Conservation (phyloP, 23 red algal species). For the Gracilariopsis chorda region DNA sequence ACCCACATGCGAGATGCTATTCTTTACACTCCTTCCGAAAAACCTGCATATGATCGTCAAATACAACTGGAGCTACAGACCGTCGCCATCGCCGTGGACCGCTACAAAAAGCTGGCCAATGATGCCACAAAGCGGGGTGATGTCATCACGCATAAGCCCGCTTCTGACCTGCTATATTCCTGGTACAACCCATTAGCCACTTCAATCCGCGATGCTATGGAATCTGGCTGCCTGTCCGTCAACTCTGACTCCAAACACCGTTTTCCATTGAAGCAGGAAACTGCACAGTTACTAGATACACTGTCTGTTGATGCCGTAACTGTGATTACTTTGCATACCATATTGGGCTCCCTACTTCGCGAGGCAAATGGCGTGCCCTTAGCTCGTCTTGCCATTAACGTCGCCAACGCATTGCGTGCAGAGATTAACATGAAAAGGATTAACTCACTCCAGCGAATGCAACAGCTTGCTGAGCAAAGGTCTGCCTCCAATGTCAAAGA, state of each 20-base stretch:
- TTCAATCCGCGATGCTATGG: slow-evolving; percentile 14
- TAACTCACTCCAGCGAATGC: slow-evolving; percentile 8
- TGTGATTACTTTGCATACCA: slow-evolving; percentile 73
- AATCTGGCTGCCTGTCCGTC: neutral
- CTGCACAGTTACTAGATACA: neutral
- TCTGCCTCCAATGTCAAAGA: neutral
- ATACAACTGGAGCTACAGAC: slow-evolving; percentile 66
- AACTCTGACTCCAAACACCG: neutral
- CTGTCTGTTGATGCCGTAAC: slow-evolving; percentile 47
- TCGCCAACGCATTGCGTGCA: slow-evolving; percentile 68
- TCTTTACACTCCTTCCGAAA: slow-evolving; percentile 2
- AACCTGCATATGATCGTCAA: slow-evolving; percentile 38
- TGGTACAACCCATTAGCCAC: slow-evolving; percentile 75
- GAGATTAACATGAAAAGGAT: slow-evolving; percentile 70
- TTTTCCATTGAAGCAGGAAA: neutral
- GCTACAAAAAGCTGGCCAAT: slow-evolving; percentile 39
- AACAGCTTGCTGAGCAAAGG: slow-evolving; percentile 18
- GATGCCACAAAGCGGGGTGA: slow-evolving; percentile 76
- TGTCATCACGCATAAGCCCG: slow-evolving; percentile 43
- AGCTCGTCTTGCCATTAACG: slow-evolving; percentile 26
- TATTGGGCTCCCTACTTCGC: slow-evolving; percentile 36
- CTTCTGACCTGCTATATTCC: slow-evolving; percentile 46
- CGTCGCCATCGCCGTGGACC: slow-evolving; percentile 56
- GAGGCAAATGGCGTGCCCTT: slow-evolving; percentile 55
- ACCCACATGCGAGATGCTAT: neutral